phyloP scores from a whole-genome alignment of 106 monocot genomes.

The Phalaenopsis aphrodite region DNA sequence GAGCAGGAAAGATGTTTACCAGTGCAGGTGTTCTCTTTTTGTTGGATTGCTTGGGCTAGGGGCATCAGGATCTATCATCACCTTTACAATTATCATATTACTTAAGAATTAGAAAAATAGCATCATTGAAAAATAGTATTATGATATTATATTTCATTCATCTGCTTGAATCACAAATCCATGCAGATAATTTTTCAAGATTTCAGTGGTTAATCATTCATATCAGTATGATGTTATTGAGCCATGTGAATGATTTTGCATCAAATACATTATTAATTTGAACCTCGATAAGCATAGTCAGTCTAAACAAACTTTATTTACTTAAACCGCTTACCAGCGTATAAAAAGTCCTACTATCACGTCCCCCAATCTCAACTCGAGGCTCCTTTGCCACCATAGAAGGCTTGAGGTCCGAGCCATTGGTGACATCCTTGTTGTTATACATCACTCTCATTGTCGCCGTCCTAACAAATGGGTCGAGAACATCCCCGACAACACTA shows the following conservation, averaged over 20 bases:
- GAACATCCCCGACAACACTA: conserved; percentile 53
- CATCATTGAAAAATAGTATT: neutral
- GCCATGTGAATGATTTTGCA: neutral
- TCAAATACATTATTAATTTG: neutral
- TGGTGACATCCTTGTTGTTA: conserved; percentile 54
- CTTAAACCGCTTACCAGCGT: conserved; percentile 49
- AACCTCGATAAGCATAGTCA: neutral
- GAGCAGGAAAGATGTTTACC: conserved; percentile 15
- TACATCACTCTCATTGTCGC: conserved; percentile 43
- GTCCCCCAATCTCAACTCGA: conserved; percentile 42
- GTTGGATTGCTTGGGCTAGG: conserved; percentile 58
- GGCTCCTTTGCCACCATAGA: conserved; percentile 42
- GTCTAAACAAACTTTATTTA: neutral
- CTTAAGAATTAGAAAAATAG: neutral
- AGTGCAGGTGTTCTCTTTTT: conserved; percentile 43
- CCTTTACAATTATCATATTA: conserved; percentile 20
- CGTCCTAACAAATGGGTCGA: conserved; percentile 52
- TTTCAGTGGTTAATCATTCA: too few species aligned
- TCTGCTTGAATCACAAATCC: too few species aligned
- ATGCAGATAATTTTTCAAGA: too few species aligned
- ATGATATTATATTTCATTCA: neutral
- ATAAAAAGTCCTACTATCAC: conserved; percentile 40
- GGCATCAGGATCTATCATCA: conserved; percentile 61
- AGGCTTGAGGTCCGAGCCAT: conserved; percentile 59
- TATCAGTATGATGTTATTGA: too few species aligned